Evolutionary conservation across 2,329 filamentous ascomycete genomes (phyloP), one percentile per base, ranked within the genome.

Genomic region (Trichoderma atroviride): DNA sequence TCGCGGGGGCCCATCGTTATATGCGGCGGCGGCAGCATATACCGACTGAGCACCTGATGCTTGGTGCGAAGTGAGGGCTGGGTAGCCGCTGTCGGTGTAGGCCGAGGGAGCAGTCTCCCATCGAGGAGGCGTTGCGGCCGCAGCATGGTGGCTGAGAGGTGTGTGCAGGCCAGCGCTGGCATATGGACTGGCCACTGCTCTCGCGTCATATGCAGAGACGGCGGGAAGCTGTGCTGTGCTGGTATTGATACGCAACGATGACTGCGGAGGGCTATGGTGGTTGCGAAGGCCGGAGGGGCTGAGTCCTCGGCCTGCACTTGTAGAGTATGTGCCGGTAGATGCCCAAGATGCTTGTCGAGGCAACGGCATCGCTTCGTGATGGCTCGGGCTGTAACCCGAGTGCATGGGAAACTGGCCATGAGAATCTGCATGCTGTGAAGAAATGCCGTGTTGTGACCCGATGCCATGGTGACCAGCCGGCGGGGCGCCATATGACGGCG

Each of bases 261-360:
- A 72, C 14, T 78, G 76, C 52, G 80, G 78, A 9, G 80, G 79
- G 69, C 80, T 81, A 5, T 73, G 70, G 66, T 79, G 70, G 65
- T 78, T 74, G 43, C 80, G 77, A 50, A 80, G 73, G 64, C 72
- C 74, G 4, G 80, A 80, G 70, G 80, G 80, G 70, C 80, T 81
- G 37, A 88, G 77, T 0, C 84, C 79, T n/a, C 85, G 82, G 9
- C 75, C 74, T 9, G 78, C 71, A 1, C 76, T 73, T 1, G 79
- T 76, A 2, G 76, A 74, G 69, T 81, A 81, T 14, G 76, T 72
- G 1, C 77, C 73, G 7, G 75, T 74, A 2, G 79, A 73, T 16
- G 81, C 79, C 86, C 86, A 88, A n/a, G 79, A 79, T 1, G 83
- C 77, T 4, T 82, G 79, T 1, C 86, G 80, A 0, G 86, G 86